These are phyloP conservation scores for Cardamine chenopodiifolia DNA, from an alignment of 345 rosid genomes.

Conservation along the genomic window DNA sequence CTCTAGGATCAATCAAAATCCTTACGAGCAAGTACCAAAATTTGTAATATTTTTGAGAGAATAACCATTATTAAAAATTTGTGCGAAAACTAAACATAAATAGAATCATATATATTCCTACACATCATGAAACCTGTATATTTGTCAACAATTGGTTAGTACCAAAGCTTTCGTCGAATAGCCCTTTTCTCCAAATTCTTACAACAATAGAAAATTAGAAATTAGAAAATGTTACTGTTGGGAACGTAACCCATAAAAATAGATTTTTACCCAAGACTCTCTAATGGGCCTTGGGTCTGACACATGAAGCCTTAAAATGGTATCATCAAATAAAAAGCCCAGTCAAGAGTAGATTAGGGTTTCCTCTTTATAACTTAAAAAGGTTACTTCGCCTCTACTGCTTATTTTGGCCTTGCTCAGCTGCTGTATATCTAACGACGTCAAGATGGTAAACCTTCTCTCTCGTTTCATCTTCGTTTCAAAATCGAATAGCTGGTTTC, in stretches of 20 bases:
- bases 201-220: no score
- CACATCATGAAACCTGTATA: no score
- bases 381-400: conserved; percentile 2
- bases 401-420: background rate
- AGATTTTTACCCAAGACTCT: background rate
- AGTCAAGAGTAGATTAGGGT: conserved; percentile 9
- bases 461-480: background rate
- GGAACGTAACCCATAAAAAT: background rate
- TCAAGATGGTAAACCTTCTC: conserved; percentile 39
- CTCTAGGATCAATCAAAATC: no score
- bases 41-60: no score
- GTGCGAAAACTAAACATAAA: no score
- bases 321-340: conserved; percentile 1
- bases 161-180: no score
- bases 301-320: background rate
- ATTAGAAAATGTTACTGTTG: no score
- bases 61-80: no score
- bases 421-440: conserved; percentile 38
- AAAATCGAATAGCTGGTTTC: background rate
- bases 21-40: no score
- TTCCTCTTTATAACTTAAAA: background rate
- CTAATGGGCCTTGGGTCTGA: conserved; percentile 28
- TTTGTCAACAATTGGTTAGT: no score
- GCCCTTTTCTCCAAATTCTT: no score
- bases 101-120: no score